These are phyloP conservation scores for Takashimella tepidaria DNA, from an alignment of 1,284 basidiomycete species.

Conservation along the genomic window DNA sequence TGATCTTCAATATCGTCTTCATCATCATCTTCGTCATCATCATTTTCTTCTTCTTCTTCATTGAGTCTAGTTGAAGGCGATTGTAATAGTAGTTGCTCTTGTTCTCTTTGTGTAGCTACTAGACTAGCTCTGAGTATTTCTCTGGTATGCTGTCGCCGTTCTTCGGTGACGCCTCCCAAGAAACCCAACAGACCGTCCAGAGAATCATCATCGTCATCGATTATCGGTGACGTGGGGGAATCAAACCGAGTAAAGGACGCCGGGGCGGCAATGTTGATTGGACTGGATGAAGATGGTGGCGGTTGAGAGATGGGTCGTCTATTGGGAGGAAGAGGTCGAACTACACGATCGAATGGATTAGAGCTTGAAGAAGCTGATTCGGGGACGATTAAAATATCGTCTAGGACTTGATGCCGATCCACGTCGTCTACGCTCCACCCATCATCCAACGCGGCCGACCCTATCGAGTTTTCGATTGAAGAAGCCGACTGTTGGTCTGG, in stretches of 20 bases:
- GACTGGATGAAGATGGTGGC: neutral
- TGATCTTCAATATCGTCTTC: conserved; percentile 46
- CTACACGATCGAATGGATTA: too few species aligned
- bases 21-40: conserved; percentile 54
- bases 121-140: too few species aligned
- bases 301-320: neutral
- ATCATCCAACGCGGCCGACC: neutral
- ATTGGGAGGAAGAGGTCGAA: neutral
- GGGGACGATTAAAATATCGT: neutral
- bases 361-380: too few species aligned
- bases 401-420: neutral
- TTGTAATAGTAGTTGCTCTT: too few species aligned
- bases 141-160: conserved; percentile 15
- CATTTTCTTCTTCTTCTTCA: conserved; percentile 78
- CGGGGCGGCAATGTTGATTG: neutral
- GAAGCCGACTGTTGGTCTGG: too few species aligned
- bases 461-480: neutral
- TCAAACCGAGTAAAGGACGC: too few species aligned
- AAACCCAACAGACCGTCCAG: conserved; percentile 10
- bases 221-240: too few species aligned
- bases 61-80: too few species aligned
- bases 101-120: too few species aligned
- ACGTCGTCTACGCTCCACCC: neutral
- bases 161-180: conserved; percentile 3
- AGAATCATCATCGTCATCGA: conserved; percentile 9